A percentile compares a stretch with the other conserved stretches of the same genome.
Evolutionary conservation across 768 basidiomycete genomes (phyloP).

Genomic region (Galerina sulciceps): DNA sequence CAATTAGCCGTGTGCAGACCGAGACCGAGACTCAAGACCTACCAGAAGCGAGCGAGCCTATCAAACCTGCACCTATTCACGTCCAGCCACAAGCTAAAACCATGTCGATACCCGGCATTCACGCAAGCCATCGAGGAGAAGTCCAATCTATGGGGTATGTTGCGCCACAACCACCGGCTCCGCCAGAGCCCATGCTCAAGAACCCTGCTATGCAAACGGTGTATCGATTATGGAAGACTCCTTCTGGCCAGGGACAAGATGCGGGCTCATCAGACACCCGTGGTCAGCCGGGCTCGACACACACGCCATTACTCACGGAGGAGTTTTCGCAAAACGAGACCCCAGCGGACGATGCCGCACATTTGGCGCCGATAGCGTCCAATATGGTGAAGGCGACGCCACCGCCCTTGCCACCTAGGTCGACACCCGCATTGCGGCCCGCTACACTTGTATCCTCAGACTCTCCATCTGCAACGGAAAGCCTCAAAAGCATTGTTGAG

Average conservation of each 20-base stretch:
- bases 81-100: constrained; percentile 79
- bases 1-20: constrained; percentile 37
- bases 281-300: constrained; percentile 1
- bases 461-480: constrained; percentile 51
- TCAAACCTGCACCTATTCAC: constrained; percentile 56
- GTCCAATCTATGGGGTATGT: constrained; percentile 86
- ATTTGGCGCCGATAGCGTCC: background rate
- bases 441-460: constrained; percentile 4
- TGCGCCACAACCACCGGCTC: constrained; percentile 45
- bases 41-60: constrained; percentile 22
- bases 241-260: constrained; percentile 11
- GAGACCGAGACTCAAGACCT: constrained; percentile 35
- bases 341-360: background rate
- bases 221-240: constrained; percentile 73
- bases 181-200: constrained; percentile 45
- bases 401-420: constrained; percentile 56
- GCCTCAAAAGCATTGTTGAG: constrained; percentile 59
- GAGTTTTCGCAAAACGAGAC: background rate
- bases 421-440: constrained; percentile 29
- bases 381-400: constrained; percentile 21
- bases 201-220: constrained; percentile 67
- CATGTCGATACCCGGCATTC: constrained; percentile 90
- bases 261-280: background rate
- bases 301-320: background rate
- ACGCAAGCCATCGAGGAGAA: constrained; percentile 82